Base-by-base conservation (phyloP, 768 basidiomycete genomes). In the Cubamyces lactineus region DNA sequence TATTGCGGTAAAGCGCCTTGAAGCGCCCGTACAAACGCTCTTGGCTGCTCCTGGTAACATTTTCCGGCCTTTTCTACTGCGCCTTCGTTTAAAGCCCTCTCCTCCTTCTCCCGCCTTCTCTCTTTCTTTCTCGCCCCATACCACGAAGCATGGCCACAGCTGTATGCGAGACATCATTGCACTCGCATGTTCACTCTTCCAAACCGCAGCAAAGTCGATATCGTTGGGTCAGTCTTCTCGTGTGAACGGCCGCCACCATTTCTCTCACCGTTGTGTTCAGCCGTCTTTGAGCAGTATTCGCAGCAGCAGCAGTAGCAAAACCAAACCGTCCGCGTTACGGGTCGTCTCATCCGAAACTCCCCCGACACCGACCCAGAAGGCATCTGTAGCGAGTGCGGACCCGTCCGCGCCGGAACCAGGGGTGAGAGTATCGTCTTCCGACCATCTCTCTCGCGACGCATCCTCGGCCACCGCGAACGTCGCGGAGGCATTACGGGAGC, bases 401-500 rank as follows among this genome's bases (percentile, higher is more conserved):
- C 39, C 57, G 48, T 8, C 5, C 48, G 57, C 39, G 38, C 49
- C 49, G 57, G 57, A n/a, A 21, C 59, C 30, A 49, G 53, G 52
- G 60, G 53, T 55, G 53, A 54, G 60, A 54, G 60, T 53, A 23
- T 62, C 34, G 34, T 34, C 55, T 55, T 40, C 55, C 42, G 54
- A 43, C 42, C 52, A 13, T 56, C 41, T 50, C 42, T 56, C 61
- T 39, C 53, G 39, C 53, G 50, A 57, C 49, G 19, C 56, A 28
- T 49, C 48, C 21, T 59, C 59, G 26, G 23, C 46, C 13, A 11
- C 48, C 61, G 48, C 41, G 41, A 21, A 50, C 43, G 43, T 13
- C 5, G 42, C 61, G 61, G 61, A 39, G 38, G 26, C 50, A 62
- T 30, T 62, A 51, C 61, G 61, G 61, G 55, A 48, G 41, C 41